Conservation (phyloP, 192 early-diverging fungal species). For the Backusella macrospora region DNA sequence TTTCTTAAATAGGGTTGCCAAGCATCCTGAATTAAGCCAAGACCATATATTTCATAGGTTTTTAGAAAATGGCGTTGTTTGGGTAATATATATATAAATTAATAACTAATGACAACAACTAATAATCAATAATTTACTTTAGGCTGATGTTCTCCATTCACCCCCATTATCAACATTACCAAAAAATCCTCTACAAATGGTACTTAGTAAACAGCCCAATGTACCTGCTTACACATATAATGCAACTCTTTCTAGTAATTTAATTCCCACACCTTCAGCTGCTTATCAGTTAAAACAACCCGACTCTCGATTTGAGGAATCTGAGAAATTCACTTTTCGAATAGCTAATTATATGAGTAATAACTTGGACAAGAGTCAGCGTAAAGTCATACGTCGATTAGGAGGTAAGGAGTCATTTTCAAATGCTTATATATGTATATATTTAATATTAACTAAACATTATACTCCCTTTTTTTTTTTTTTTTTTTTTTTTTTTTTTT, state of each 20-base stretch:
- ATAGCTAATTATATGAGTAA: conserved; percentile 82
- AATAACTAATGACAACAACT: not conserved
- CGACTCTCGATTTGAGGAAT: conserved; percentile 86
- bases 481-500: not conserved
- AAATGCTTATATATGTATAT: not conserved
- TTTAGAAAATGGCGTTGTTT: conserved; percentile 77
- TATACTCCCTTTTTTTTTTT: not conserved
- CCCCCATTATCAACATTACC: conserved; percentile 70
- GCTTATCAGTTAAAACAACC: conserved; percentile 64
- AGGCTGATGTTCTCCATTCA: conserved; percentile 73
- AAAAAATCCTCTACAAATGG: conserved; percentile 60
- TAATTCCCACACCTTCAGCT: conserved; percentile 57
- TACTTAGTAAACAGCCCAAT: conserved; percentile 22
- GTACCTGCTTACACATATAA: conserved; percentile 8
- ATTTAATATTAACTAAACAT: not conserved
- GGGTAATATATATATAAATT: conserved; percentile 47
- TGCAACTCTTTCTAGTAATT: conserved; percentile 17
- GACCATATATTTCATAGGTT: conserved; percentile 95
- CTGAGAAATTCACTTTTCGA: conserved; percentile 90
- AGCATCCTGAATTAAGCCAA: conserved; percentile 83
- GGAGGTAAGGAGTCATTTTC: conserved; percentile 45
- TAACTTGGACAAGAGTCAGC: conserved; percentile 72
- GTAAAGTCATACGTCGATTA: conserved; percentile 70
- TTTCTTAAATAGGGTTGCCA: conserved; percentile 89
- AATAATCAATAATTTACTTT: not conserved